Evolutionary conservation across 371 early-diverging fungal species (phyloP).

Genomic region (Mucor indicus): DNA sequence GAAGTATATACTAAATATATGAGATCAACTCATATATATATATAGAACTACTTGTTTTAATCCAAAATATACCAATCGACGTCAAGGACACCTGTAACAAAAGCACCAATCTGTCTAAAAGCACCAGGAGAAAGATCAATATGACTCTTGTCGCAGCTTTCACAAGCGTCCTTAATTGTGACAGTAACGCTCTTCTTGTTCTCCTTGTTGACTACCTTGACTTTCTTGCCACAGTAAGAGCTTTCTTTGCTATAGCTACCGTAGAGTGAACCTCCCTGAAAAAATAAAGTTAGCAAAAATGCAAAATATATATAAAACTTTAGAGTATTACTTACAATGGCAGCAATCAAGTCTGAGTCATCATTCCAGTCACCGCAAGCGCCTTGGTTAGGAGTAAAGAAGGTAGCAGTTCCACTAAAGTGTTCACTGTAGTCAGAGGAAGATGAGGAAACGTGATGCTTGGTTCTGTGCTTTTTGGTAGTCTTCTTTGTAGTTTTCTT

Average conservation of each 20-base stretch:
- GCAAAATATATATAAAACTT: not conserved
- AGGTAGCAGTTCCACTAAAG: slow-evolving; percentile 29
- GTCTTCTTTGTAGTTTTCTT: slow-evolving; percentile 14
- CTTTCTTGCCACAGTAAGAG: slow-evolving; percentile 29
- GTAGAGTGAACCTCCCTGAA: slow-evolving; percentile 21
- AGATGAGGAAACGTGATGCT: slow-evolving; percentile 2
- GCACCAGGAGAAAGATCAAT: slow-evolving; percentile 39
- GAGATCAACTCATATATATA: slow-evolving; percentile 16
- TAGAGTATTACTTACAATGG: slow-evolving; percentile 15
- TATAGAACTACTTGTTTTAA: too few species aligned
- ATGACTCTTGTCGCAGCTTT: slow-evolving; percentile 23
- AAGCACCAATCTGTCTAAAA: slow-evolving; percentile 28
- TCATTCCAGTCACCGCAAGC: slow-evolving; percentile 40
- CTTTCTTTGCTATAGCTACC: slow-evolving; percentile 33
- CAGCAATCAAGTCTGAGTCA: slow-evolving; percentile 29
- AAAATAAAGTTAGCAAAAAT: not conserved
- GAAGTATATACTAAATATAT: slow-evolving; percentile 1
- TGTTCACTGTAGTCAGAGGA: slow-evolving; percentile 1
- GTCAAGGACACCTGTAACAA: slow-evolving; percentile 26
- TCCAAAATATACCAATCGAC: slow-evolving; percentile 34
- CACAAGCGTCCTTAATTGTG: slow-evolving; percentile 34
- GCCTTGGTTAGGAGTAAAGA: slow-evolving; percentile 35
- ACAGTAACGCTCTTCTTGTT: slow-evolving; percentile 33
- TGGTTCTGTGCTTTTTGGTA: slow-evolving; percentile 11
- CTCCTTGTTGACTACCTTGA: slow-evolving; percentile 25